These are phyloP conservation scores for Russula foetens DNA, from an alignment of 768 basidiomycete species.

Conservation along the genomic window DNA sequence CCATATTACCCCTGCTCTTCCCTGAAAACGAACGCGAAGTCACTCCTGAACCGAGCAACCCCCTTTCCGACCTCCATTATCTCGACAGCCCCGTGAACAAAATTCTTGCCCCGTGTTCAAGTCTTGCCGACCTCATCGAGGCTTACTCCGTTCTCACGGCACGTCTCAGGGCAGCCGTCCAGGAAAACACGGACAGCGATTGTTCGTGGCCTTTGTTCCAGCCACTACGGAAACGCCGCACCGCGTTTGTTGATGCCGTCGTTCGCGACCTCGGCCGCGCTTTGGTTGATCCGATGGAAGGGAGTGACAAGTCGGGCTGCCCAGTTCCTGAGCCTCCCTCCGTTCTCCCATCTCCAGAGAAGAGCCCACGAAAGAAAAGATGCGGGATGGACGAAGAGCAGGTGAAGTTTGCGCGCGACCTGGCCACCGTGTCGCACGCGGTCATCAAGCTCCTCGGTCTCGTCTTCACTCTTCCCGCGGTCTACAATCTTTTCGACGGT, in stretches of 20 bases:
- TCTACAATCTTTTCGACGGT: conserved; percentile 60
- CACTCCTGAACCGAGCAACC: conserved; percentile 72
- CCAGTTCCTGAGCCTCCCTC: conserved; percentile 9
- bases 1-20: conserved; percentile 32
- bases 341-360: conserved; percentile 57
- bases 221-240: conserved; percentile 50
- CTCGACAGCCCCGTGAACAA: conserved; percentile 55
- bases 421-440: conserved; percentile 64
- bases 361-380: conserved; percentile 54
- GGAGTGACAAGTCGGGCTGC: background rate
- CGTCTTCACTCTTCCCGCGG: conserved; percentile 50
- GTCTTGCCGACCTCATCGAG: conserved; percentile 55
- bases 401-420: conserved; percentile 70
- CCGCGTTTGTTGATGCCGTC: conserved; percentile 47
- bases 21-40: conserved; percentile 42
- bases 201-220: conserved; percentile 66
- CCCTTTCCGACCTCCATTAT: conserved; percentile 54
- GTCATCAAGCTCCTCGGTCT: conserved; percentile 58
- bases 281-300: conserved; percentile 45
- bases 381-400: conserved; percentile 70
- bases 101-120: conserved; percentile 43
- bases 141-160: conserved; percentile 65
- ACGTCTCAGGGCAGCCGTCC: conserved; percentile 45
- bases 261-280: conserved; percentile 62
- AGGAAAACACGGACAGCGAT: conserved; percentile 41